Percentiles rank a stretch among this genome's conserved stretches.
phyloP scores from a whole-genome alignment of 1,284 basidiomycete species.

The Clitocybe nebularis region DNA sequence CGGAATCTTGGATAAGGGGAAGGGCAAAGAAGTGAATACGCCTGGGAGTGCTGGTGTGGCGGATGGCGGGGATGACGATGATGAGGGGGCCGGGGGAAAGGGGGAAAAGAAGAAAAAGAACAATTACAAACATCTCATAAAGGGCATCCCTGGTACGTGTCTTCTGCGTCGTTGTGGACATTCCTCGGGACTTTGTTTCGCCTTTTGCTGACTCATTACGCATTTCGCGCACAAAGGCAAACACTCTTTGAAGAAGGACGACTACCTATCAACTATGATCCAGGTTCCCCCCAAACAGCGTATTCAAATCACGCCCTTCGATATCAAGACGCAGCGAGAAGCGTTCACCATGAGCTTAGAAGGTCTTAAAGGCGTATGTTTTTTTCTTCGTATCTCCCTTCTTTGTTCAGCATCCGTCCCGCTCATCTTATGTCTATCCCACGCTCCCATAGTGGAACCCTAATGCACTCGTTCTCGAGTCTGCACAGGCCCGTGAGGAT shows the following conservation, averaged over 20 bases:
- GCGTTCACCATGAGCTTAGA: conserved; percentile 71
- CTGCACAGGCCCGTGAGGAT: conserved; percentile 74
- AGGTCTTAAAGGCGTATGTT: conserved; percentile 71
- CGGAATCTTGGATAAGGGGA: conserved; percentile 49
- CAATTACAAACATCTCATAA: conserved; percentile 73
- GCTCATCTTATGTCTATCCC: conserved; percentile 11
- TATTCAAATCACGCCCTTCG: conserved; percentile 60
- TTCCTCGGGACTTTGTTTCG: conserved; percentile 8
- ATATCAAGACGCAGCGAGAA: conserved; percentile 61
- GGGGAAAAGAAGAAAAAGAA: conserved; percentile 79
- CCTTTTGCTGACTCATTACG: conserved; percentile 9
- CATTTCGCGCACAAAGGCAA: conserved; percentile 44
- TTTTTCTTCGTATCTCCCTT: conserved; percentile 15
- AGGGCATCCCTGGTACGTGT: conserved; percentile 67
- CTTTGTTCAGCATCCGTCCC: conserved; percentile 13
- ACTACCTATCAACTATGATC: conserved; percentile 63
- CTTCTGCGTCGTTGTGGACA: conserved; percentile 7
- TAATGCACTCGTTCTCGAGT: conserved; percentile 57
- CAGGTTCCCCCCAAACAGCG: conserved; percentile 69
- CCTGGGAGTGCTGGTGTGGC: conserved; percentile 36
- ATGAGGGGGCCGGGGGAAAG: conserved; percentile 53
- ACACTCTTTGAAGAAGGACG: conserved; percentile 80
- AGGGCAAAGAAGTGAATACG: conserved; percentile 50
- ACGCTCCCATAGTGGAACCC: conserved; percentile 59
- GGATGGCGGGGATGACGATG: conserved; percentile 45